phyloP scores from a whole-genome alignment of 257 asterid genomes.

The Solanum gracilifrons region DNA sequence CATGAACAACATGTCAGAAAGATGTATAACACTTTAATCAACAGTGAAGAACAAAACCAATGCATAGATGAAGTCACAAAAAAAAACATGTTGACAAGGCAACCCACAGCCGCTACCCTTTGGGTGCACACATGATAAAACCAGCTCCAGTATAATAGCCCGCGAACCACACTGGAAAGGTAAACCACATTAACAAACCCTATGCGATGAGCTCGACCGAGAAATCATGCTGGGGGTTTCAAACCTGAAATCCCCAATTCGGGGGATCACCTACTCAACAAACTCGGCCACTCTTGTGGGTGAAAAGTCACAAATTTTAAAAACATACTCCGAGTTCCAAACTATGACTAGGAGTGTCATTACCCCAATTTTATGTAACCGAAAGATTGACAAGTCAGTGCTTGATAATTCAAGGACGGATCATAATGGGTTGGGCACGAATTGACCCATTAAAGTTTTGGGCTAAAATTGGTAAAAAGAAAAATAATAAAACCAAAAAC shows the following conservation, averaged over 20 bases:
- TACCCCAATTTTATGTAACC: not conserved
- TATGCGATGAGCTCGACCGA: not conserved
- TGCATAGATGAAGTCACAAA: not conserved
- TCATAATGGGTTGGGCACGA: not conserved
- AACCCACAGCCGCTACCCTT: not conserved
- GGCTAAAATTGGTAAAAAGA: not conserved
- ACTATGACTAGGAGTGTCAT: not conserved
- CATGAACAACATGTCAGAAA: not conserved
- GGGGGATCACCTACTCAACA: not conserved
- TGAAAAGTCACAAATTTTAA: not conserved
- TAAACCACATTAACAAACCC: not conserved
- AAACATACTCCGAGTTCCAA: not conserved
- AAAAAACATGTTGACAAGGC: not conserved
- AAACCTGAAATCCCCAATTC: not conserved
- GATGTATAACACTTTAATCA: not conserved
- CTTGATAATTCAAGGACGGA: not conserved
- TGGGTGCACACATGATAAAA: not conserved
- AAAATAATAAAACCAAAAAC: not conserved
- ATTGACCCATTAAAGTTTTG: not conserved
- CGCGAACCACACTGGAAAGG: not conserved
- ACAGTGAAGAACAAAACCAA: not conserved
- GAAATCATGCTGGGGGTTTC: not conserved
- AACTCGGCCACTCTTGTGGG: not conserved
- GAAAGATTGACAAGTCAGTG: not conserved
- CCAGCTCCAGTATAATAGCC: not conserved